Evolutionary conservation across 768 basidiomycete species (phyloP).

Genomic region (Filobasidium wieringae): DNA sequence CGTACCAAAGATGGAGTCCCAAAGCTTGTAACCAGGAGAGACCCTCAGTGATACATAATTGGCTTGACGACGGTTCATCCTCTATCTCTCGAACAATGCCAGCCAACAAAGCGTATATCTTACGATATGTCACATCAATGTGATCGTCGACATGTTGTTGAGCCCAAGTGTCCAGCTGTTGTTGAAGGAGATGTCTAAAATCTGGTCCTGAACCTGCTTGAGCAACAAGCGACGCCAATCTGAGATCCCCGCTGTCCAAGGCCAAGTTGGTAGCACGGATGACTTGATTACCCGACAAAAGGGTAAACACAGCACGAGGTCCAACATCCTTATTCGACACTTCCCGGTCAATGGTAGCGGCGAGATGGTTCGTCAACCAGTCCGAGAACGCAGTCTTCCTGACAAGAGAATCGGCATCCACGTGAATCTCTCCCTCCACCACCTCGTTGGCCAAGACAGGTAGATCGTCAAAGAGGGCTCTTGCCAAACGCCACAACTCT

Average conservation of each 20-base stretch:
- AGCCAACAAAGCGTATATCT: slow-evolving; percentile 69
- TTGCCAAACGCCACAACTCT: slow-evolving; percentile 72
- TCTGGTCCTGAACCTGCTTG: slow-evolving; percentile 63
- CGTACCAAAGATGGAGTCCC: slow-evolving; percentile 83
- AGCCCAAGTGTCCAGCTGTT: slow-evolving; percentile 74
- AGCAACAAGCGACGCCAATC: slow-evolving; percentile 76
- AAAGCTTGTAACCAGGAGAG: slow-evolving; percentile 92
- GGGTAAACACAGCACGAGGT: slow-evolving; percentile 52
- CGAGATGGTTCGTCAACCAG: slow-evolving; percentile 70
- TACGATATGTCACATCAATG: slow-evolving; percentile 56
- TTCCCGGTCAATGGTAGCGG: slow-evolving; percentile 59
- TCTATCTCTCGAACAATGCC: slow-evolving; percentile 57
- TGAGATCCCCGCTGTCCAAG: slow-evolving; percentile 61
- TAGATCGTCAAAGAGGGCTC: slow-evolving; percentile 72
- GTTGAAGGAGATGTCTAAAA: slow-evolving; percentile 58
- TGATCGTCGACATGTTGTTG: slow-evolving; percentile 61
- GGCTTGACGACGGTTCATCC: slow-evolving; percentile 43
- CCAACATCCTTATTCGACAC: slow-evolving; percentile 38
- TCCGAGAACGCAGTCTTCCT: slow-evolving; percentile 67
- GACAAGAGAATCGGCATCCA: slow-evolving; percentile 45
- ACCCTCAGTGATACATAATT: slow-evolving; percentile 55
- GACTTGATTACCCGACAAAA: slow-evolving; percentile 79
- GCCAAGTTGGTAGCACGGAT: slow-evolving; percentile 66
- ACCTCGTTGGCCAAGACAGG: slow-evolving; percentile 48
- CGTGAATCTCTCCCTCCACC: slow-evolving; percentile 13